These are phyloP conservation scores for Pseudogymnoascus sp. DNA, from an alignment of 2,329 filamentous ascomycete genomes.

Conservation along the genomic window DNA sequence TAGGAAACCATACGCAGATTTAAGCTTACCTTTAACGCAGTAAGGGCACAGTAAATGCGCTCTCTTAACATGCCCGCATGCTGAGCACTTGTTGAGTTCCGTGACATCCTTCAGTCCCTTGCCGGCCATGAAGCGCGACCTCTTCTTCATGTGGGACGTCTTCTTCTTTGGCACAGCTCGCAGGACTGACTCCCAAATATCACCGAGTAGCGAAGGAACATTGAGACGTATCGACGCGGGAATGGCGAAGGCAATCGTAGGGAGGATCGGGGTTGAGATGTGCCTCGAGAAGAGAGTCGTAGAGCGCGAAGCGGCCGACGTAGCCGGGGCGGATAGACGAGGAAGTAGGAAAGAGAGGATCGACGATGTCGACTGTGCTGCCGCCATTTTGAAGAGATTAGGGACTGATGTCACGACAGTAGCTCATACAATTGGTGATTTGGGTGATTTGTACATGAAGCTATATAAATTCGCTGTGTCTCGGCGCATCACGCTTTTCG, in stretches of 20 bases:
- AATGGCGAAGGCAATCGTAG: constrained; percentile 48
- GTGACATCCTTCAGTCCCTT: constrained; percentile 91
- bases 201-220: constrained; percentile 62
- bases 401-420: neutral
- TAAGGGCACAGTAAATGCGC: constrained; percentile 82
- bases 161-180: constrained; percentile 97
- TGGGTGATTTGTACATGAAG: constrained; percentile 2
- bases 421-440: neutral
- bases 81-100: constrained; percentile 77
- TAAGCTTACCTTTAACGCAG: constrained; percentile 68
- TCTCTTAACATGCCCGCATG: constrained; percentile 79
- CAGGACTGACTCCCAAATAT: constrained; percentile 88
- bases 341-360: constrained; percentile 46
- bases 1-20: neutral
- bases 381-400: constrained; percentile 35
- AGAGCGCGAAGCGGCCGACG: constrained; percentile 36
- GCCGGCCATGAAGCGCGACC: constrained; percentile 87
- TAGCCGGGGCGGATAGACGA: constrained; percentile 37
- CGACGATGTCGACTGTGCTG: constrained; percentile 32
- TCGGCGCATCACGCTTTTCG: constrained; percentile 9
- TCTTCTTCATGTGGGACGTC: constrained; percentile 92
- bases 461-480: constrained; percentile 5
- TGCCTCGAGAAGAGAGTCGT: constrained; percentile 38
- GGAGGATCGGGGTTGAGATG: constrained; percentile 40
- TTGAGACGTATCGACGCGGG: constrained; percentile 51